These are phyloP conservation scores for Pichia sp. DNA, from an alignment of 1,139 yeast species.

Conservation along the genomic window DNA sequence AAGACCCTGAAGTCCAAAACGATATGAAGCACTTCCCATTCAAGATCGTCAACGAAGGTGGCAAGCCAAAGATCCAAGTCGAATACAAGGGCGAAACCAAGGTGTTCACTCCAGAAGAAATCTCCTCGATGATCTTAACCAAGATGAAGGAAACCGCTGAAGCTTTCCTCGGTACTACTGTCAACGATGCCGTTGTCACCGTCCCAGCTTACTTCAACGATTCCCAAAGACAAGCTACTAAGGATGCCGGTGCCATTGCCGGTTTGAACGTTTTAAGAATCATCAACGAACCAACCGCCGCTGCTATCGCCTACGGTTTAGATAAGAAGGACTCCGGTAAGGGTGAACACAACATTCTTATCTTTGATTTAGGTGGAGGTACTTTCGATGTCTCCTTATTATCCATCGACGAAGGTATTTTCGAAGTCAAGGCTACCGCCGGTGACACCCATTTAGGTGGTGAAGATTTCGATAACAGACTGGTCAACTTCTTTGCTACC, in stretches of 20 bases:
- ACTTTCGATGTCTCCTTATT: constrained; percentile 95
- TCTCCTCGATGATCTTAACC: constrained; percentile 86
- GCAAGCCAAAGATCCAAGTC: constrained; percentile 80
- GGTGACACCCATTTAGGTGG: constrained; percentile 99
- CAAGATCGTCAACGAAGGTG: constrained; percentile 62
- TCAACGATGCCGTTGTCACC: constrained; percentile 74
- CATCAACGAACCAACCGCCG: constrained; percentile 63
- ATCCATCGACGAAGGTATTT: constrained; percentile 93
- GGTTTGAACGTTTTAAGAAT: constrained; percentile 60
- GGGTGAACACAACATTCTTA: constrained; percentile 82
- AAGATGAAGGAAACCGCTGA: constrained; percentile 94
- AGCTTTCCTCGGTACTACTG: constrained; percentile 64
- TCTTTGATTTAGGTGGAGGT: constrained; percentile 98
- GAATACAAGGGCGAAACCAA: constrained; percentile 68
- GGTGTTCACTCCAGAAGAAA: constrained; percentile 84
- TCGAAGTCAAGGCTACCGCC: constrained; percentile 96
- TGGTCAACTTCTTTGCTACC: constrained; percentile 73
- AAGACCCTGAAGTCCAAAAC: constrained; percentile 73
- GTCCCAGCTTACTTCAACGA: constrained; percentile 65
- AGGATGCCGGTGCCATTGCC: constrained; percentile 62
- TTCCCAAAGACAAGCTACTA: constrained; percentile 64
- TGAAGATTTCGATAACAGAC: constrained; percentile 87
- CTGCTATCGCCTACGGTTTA: constrained; percentile 63
- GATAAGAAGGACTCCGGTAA: constrained; percentile 63
- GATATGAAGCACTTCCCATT: constrained; percentile 85